Conservation (phyloP, 805 yeast species). For the Brettanomyces custersianus region DNA sequence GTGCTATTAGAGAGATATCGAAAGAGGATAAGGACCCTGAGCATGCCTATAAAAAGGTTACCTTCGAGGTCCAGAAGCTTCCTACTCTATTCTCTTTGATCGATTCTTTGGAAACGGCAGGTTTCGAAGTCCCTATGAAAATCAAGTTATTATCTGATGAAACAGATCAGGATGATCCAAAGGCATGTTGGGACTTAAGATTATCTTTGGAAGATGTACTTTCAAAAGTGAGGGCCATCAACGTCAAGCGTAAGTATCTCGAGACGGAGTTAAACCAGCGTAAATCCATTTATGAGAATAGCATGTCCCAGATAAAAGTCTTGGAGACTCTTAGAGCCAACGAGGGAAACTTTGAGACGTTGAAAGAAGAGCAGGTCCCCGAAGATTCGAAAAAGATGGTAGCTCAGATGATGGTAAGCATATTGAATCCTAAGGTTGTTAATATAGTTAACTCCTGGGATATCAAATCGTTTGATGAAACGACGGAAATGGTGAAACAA, state of each 20-base stretch:
- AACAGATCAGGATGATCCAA: slow-evolving; percentile 1
- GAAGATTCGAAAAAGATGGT: neutral
- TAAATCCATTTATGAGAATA: no score
- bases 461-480: slow-evolving; percentile 25
- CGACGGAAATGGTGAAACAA: slow-evolving; percentile 18
- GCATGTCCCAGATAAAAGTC: no score
- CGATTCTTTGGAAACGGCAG: slow-evolving; percentile 26
- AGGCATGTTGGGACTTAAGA: slow-evolving; percentile 11
- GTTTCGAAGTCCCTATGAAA: slow-evolving; percentile 27
- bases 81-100: slow-evolving; percentile 30
- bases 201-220: slow-evolving; percentile 11
- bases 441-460: slow-evolving; percentile 27
- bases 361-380: no score
- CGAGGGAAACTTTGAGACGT: no score
- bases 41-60: slow-evolving; percentile 5
- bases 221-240: slow-evolving; percentile 4
- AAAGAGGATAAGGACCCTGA: slow-evolving; percentile 20
- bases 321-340: no score
- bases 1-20: slow-evolving; percentile 31
- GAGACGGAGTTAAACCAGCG: no score
- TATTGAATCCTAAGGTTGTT: slow-evolving; percentile 2
- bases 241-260: slow-evolving; percentile 9
- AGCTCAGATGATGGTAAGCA: neutral
- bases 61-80: slow-evolving; percentile 8
- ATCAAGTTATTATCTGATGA: slow-evolving; percentile 29